Evolutionary conservation across 176 grass and related monocot genomes (phyloP).

Genomic region (Tillandsia leiboldiana): DNA sequence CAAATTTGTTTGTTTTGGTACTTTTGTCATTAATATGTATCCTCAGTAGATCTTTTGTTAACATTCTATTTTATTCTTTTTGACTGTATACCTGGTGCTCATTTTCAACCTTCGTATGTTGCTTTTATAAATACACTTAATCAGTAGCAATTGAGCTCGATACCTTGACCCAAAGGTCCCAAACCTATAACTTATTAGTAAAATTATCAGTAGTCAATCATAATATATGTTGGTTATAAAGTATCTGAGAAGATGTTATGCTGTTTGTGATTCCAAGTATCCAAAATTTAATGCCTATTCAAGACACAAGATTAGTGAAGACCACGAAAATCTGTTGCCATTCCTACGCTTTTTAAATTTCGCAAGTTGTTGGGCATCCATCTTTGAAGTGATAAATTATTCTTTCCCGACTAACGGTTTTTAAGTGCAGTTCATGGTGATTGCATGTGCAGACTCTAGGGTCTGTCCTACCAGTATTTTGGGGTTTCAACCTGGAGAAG

Average conservation of each 20-base stretch:
- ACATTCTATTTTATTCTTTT: too few species aligned
- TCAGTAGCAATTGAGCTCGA: not conserved
- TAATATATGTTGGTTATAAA: too few species aligned
- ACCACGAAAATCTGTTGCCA: not conserved
- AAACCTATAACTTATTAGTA: not conserved
- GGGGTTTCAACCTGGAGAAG: slow-evolving; percentile 87
- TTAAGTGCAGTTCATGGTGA: slow-evolving; percentile 71
- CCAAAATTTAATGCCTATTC: too few species aligned
- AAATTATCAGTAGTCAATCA: not conserved
- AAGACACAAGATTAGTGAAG: not conserved
- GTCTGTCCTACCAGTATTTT: slow-evolving; percentile 76
- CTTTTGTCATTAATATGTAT: not conserved
- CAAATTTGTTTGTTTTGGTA: not conserved
- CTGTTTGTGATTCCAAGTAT: too few species aligned
- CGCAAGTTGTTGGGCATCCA: not conserved
- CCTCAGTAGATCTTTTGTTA: too few species aligned
- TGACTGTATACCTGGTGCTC: too few species aligned
- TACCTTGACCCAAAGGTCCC: not conserved
- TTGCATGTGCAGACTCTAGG: slow-evolving; percentile 91
- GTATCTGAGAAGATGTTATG: too few species aligned
- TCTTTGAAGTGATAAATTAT: not conserved
- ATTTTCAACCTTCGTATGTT: too few species aligned
- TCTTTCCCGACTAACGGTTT: slow-evolving; percentile 26
- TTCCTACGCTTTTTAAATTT: not conserved
- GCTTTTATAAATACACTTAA: too few species aligned